Conservation (phyloP, 2,329 filamentous ascomycete genomes). For the Blumeriella jaapii region DNA sequence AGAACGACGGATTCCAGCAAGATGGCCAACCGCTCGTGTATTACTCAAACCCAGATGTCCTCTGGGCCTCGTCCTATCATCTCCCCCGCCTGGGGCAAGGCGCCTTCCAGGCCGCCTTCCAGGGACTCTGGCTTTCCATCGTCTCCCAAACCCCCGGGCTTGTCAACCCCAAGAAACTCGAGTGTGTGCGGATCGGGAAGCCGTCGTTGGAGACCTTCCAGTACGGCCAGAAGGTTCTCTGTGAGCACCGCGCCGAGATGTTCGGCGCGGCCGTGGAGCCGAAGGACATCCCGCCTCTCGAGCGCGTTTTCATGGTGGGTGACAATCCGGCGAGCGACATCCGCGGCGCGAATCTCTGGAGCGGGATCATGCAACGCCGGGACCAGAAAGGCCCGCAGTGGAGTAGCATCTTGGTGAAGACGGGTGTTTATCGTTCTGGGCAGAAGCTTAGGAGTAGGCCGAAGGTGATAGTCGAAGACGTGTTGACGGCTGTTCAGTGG, state of each 20-base stretch:
- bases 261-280: slow-evolving; percentile 15
- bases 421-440: slow-evolving; percentile 59
- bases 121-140: slow-evolving; percentile 65
- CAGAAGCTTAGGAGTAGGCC: slow-evolving; percentile 48
- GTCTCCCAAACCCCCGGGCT: slow-evolving; percentile 55
- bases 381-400: slow-evolving; percentile 58
- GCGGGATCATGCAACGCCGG: no score
- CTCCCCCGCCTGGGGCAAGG: slow-evolving; percentile 84
- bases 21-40: slow-evolving; percentile 72
- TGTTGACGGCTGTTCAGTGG: slow-evolving; percentile 67
- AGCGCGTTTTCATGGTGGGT: slow-evolving; percentile 86
- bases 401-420: slow-evolving; percentile 66
- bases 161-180: no score
- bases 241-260: slow-evolving; percentile 38
- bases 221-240: slow-evolving; percentile 68
- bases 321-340: slow-evolving; percentile 89
- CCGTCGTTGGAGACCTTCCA: slow-evolving; percentile 67
- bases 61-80: slow-evolving; percentile 80
- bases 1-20: slow-evolving; percentile 69
- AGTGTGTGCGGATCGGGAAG: slow-evolving; percentile 68
- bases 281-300: slow-evolving; percentile 37
- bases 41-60: slow-evolving; percentile 82
- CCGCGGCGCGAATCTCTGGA: slow-evolving; percentile 71
- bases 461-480: slow-evolving; percentile 58
- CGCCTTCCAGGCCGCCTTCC: slow-evolving; percentile 72